Base-by-base conservation (phyloP, 371 early-diverging fungal genomes). In the Chytridiales sp. region DNA sequence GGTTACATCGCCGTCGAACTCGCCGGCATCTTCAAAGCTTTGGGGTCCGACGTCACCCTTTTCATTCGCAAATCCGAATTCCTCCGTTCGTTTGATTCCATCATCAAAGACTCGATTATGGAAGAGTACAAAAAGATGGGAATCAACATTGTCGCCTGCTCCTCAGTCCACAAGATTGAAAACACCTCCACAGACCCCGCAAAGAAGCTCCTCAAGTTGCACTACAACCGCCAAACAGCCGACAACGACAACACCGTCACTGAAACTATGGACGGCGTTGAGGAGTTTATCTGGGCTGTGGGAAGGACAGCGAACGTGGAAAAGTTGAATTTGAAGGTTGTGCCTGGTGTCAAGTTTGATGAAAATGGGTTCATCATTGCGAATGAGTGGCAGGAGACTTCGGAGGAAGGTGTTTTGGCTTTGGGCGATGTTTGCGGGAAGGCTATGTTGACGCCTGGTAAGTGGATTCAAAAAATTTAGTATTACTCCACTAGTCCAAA, bases 1-100 rank as follows among this genome's bases (percentile, higher is more conserved):
- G 79, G 84, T 15, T 93, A 98, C 74, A 98, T 99, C 73, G 98
- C 93, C 49, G 77, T 98, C 43, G 99, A 99, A 73, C 79, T 98
- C 24, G 96, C 97, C 3, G 95, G 96, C 39, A 90, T 99, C 56
- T 93, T 98, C 74, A 79, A 89, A 52, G 74, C 88, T 26, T 29
- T 74, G 58, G 97, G 97, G 19, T 76, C 91, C n/a, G 77, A 95
- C 32, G 91, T 91, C 32, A 87, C 85, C 34, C 78, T 98, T 26
- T 87, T 94, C 65, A 88, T 91, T 36, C 90, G 99, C 56, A 84
- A 93, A 35, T 70, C 79, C 59, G 83, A 89, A 39, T 89, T 97
- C 52, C 84, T 98, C 46, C 85, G 96, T 42, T 68, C 83, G n/a
- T 97, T 97, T 74, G 99, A 98, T 79, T 66, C 65, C 50, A 84